phyloP scores from a whole-genome alignment of 106 monocot species.

The Allium sativum region DNA sequence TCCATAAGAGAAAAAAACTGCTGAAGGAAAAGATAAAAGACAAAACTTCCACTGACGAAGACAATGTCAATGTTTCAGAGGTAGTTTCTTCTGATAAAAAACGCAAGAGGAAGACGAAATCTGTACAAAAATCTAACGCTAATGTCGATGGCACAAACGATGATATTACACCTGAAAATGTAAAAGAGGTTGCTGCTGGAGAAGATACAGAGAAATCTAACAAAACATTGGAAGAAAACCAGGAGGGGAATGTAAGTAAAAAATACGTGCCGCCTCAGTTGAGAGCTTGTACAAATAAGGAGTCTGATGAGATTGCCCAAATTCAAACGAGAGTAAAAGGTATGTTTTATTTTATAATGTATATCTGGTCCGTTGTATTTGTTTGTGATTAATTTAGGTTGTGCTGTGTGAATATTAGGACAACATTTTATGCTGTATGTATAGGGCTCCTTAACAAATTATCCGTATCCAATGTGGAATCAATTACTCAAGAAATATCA shows the following conservation, averaged over 20 bases:
- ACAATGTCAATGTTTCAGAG: background rate
- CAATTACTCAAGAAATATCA: constrained; percentile 65
- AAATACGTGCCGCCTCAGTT: constrained; percentile 69
- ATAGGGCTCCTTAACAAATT: constrained; percentile 9
- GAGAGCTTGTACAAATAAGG: constrained; percentile 24
- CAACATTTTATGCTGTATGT: constrained; percentile 10
- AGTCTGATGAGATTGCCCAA: constrained; percentile 62
- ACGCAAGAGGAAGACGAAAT: constrained; percentile 4
- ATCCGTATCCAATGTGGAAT: constrained; percentile 45
- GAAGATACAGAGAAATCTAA: background rate
- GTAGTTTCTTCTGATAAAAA: background rate
- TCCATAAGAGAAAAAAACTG: constrained; percentile 25
- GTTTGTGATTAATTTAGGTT: background rate
- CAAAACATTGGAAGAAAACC: constrained; percentile 10
- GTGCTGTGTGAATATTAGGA: constrained; percentile 35
- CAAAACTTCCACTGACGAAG: constrained; percentile 3
- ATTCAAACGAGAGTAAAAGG: constrained; percentile 59
- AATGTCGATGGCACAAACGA: background rate
- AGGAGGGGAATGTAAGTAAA: constrained; percentile 2
- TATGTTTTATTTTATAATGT: no score
- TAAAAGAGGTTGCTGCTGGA: background rate
- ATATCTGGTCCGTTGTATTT: background rate
- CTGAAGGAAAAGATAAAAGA: constrained; percentile 15
- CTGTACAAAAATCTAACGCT: background rate
- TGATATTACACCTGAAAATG: background rate